Evolutionary conservation across 2,329 filamentous ascomycete species (phyloP).

Genomic region (Fusarium vanettenii): DNA sequence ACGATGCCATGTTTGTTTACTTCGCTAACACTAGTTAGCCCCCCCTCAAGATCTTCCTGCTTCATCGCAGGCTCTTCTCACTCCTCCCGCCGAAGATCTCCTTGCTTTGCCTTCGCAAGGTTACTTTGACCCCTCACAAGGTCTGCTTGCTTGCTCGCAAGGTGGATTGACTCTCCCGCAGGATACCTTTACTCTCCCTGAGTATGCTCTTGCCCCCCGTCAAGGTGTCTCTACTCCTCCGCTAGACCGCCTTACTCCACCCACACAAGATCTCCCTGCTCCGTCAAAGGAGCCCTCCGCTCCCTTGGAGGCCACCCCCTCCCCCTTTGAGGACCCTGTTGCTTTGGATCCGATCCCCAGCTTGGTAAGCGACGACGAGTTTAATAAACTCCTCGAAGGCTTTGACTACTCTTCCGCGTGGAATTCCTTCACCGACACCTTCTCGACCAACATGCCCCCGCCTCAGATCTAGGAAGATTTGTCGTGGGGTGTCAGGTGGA

Average conservation of each 20-base stretch:
- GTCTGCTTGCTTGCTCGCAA: background rate
- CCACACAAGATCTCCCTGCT: background rate
- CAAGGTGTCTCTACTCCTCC: background rate
- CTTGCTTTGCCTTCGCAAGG: background rate
- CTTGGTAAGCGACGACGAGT: background rate
- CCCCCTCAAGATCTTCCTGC: background rate
- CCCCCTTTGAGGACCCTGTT: background rate
- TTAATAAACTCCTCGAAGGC: background rate
- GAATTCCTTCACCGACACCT: slow-evolving; percentile 7
- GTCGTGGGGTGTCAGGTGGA: slow-evolving; percentile 40
- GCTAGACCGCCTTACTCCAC: background rate
- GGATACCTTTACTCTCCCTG: background rate
- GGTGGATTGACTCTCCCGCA: background rate
- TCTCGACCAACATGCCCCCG: background rate
- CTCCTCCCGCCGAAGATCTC: background rate
- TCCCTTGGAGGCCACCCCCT: background rate
- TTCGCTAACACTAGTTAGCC: background rate
- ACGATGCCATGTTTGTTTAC: background rate
- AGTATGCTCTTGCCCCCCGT: background rate
- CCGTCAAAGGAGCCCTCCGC: background rate
- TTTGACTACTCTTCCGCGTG: background rate
- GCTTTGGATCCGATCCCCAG: background rate
- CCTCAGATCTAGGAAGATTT: slow-evolving; percentile 38
- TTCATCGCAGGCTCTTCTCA: background rate
- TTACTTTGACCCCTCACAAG: background rate